Percentiles rank a stretch among this genome's conserved stretches.
These are phyloP conservation scores for Exsudoporus frostii DNA, from an alignment of 768 basidiomycete species.

Conservation along the genomic window DNA sequence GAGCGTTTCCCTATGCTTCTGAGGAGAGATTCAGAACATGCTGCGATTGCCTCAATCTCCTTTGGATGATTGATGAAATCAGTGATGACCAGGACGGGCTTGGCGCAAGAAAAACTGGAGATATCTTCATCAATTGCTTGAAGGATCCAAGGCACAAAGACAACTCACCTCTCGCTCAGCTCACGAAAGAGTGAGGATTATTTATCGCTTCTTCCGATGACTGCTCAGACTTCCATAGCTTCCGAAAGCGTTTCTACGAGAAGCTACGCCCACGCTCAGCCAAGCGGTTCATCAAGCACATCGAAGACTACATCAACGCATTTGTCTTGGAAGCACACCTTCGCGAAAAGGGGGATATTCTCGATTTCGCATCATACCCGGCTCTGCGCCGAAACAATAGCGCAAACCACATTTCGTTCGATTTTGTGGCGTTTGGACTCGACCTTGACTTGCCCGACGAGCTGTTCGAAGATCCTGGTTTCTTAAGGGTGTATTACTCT, in stretches of 20 bases:
- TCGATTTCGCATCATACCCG: conserved; percentile 52
- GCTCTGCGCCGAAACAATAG: conserved; percentile 66
- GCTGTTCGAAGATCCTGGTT: conserved; percentile 53
- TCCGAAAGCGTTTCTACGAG: conserved; percentile 45
- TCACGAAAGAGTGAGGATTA: conserved; percentile 55
- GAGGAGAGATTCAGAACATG: conserved; percentile 55
- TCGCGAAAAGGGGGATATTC: conserved; percentile 53
- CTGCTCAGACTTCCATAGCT: conserved; percentile 36
- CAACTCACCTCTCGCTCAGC: conserved; percentile 51
- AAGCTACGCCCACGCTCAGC: conserved; percentile 40
- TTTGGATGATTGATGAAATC: conserved; percentile 67
- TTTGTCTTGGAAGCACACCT: conserved; percentile 62
- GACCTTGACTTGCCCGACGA: conserved; percentile 63
- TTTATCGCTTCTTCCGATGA: not conserved
- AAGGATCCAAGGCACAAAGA: conserved; percentile 51
- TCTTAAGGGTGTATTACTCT: conserved; percentile 53
- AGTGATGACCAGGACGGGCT: conserved; percentile 61
- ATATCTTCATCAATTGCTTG: conserved; percentile 52
- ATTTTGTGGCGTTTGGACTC: conserved; percentile 57
- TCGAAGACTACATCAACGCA: conserved; percentile 53
- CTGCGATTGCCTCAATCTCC: conserved; percentile 59
- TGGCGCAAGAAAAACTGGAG: conserved; percentile 52
- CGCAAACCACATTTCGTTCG: conserved; percentile 61
- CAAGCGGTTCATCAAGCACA: conserved; percentile 48
- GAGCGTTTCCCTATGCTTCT: conserved; percentile 57